Evolutionary conservation across 768 basidiomycete genomes (phyloP), one percentile per base, ranked within the genome.

Genomic region (Rhodotorula babjevae): DNA sequence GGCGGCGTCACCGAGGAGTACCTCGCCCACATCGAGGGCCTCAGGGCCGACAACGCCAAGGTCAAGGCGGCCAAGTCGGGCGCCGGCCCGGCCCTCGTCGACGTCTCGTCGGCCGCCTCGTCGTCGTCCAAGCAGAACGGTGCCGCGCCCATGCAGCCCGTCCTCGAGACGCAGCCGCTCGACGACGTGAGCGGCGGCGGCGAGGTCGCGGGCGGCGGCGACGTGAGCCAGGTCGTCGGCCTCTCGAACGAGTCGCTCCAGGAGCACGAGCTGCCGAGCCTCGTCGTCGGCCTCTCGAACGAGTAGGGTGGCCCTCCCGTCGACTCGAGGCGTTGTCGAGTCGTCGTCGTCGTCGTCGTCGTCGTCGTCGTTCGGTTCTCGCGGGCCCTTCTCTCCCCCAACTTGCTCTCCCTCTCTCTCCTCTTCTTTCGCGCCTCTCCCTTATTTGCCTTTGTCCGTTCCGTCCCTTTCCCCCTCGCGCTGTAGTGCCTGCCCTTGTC

Each of bases 1-100:
- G 95, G 96, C 27, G 90, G 90, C 25, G 90, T 99, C 36, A 88
- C 91, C 77, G 89, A 91, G 75, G 84, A 79, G 58, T 98, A 99
- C 82, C 84, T 99, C 61, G 80, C 83, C 50, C 83, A 87, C 71
- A 79, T 99, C 53, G 92, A 97, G 81, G 83, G 82, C 50, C 78
- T 92, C 67, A 86, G 96, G 29, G 89, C 89, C 50, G 95, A 98
- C 79, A 90, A 91, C 78, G 85, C 86, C 40, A 89, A 92, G 80
- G 82, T 82, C 33, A 88, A 88, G 81, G 52, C 61, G 27, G 61
- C 47, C 3, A 7, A 56, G 36, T 49, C 50, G 23, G 68, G 46
- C 23, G 23, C 46, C 23, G 60, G 25, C 21, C 50, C 58, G 0
- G 56, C 65, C 33, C 63, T 72, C 46, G 58, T 68, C 58, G 68